These are phyloP conservation scores for Penstemon barbatus DNA, from an alignment of 257 asterid genomes.

Conservation along the genomic window DNA sequence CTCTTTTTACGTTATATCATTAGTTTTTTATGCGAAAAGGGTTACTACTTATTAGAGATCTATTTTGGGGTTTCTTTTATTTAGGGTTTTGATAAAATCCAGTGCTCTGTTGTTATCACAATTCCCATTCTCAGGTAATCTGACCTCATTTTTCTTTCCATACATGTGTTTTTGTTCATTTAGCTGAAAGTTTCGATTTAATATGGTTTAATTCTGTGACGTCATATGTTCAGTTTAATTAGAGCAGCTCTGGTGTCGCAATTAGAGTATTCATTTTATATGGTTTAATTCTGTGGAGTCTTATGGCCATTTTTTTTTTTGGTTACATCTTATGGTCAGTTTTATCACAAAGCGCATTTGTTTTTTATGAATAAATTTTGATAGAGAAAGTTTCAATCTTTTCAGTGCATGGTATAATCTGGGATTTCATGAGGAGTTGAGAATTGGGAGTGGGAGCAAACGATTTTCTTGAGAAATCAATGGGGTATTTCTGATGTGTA, in stretches of 20 bases:
- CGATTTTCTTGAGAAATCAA: not conserved
- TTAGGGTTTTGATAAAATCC: not conserved
- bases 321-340: too few species aligned
- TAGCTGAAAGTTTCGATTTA: too few species aligned
- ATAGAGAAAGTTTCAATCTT: not conserved
- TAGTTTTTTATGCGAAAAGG: not conserved
- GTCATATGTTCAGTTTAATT: not conserved
- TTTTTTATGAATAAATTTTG: not conserved
- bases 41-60: not conserved
- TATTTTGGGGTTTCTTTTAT: not conserved
- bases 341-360: not conserved
- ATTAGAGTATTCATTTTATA: not conserved
- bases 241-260: not conserved
- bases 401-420: not conserved
- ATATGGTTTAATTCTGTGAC: not conserved
- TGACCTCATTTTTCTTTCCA: not conserved
- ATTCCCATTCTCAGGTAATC: not conserved
- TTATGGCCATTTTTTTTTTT: too few species aligned
- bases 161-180: not conserved
- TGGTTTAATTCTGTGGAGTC: not conserved
- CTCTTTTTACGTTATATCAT: too few species aligned
- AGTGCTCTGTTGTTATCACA: not conserved
- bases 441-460: not conserved
- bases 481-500: conserved; percentile 4
- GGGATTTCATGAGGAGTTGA: not conserved